Conservation (phyloP, 345 rosid genomes). For the Syzygium aqueum region DNA sequence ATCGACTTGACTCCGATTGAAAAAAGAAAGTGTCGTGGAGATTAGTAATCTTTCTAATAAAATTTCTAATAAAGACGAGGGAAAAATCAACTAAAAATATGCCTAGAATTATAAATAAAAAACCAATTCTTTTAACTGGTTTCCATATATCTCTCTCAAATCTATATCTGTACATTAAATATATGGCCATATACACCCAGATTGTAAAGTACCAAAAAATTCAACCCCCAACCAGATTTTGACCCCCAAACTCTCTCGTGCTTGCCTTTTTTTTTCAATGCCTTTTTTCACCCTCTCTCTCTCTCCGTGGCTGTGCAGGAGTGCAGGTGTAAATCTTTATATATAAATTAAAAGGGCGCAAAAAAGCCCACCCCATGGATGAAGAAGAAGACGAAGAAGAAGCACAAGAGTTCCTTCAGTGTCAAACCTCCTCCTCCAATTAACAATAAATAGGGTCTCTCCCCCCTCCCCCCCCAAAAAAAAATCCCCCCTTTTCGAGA, state of each 20-base stretch:
- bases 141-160: background rate
- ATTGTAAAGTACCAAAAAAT: background rate
- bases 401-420: background rate
- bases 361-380: background rate
- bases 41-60: too few species aligned
- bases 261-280: background rate
- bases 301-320: background rate
- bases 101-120: background rate
- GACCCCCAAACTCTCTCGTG: background rate
- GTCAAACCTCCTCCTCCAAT: background rate
- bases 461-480: background rate
- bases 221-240: background rate
- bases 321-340: background rate
- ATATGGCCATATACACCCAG: background rate
- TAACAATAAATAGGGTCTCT: background rate
- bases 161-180: background rate
- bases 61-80: background rate
- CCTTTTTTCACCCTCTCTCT: background rate
- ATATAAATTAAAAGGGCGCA: too few species aligned
- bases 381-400: accelerated
- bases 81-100: background rate
- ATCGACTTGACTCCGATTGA: too few species aligned
- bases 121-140: background rate
- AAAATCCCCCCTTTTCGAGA: accelerated
- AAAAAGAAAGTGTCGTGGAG: background rate